A percentile compares a stretch with the other conserved stretches of the same genome.
These are phyloP conservation scores for Skeletonema costatum DNA, from an alignment of 108 stramenopile genomes.

Conservation along the genomic window DNA sequence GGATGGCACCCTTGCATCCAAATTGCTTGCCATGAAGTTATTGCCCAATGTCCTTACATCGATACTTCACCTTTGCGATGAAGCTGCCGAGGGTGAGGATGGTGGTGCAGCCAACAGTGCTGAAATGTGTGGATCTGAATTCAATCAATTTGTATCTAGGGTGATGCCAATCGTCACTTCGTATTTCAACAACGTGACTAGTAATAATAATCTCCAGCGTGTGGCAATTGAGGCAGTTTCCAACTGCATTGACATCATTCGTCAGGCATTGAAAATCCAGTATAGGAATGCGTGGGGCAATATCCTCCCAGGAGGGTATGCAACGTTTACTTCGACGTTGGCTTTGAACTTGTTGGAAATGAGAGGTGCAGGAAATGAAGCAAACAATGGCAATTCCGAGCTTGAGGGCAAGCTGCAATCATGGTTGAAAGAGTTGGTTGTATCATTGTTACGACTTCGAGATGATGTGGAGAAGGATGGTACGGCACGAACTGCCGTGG, in stretches of 20 bases:
- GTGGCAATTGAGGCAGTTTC: slow-evolving; percentile 29
- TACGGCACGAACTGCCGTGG: slow-evolving; percentile 46
- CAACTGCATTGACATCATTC: slow-evolving; percentile 19
- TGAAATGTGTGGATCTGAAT: slow-evolving; percentile 31
- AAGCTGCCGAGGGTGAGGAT: slow-evolving; percentile 12
- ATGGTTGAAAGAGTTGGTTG: slow-evolving; percentile 47
- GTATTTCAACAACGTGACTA: neutral
- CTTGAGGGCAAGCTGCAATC: slow-evolving; percentile 19
- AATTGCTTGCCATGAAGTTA: slow-evolving; percentile 62
- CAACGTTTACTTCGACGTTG: slow-evolving; percentile 41
- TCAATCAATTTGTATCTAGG: slow-evolving; percentile 42
- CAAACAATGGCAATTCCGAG: slow-evolving; percentile 2
- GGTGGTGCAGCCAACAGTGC: slow-evolving; percentile 2
- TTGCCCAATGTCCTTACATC: slow-evolving; percentile 45
- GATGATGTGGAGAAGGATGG: slow-evolving; percentile 46
- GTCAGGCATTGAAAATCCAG: slow-evolving; percentile 32
- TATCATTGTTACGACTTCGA: slow-evolving; percentile 29
- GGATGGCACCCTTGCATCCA: slow-evolving; percentile 18
- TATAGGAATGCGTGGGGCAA: slow-evolving; percentile 36
- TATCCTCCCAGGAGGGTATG: slow-evolving; percentile 40
- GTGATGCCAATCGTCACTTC: slow-evolving; percentile 29
- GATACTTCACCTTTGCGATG: slow-evolving; percentile 42
- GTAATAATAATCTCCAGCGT: slow-evolving; percentile 18
- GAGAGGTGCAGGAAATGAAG: slow-evolving; percentile 17
- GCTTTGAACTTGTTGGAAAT: slow-evolving; percentile 51